Conservation (phyloP, 2,329 filamentous ascomycete genomes). For the Cladosporium sp. region DNA sequence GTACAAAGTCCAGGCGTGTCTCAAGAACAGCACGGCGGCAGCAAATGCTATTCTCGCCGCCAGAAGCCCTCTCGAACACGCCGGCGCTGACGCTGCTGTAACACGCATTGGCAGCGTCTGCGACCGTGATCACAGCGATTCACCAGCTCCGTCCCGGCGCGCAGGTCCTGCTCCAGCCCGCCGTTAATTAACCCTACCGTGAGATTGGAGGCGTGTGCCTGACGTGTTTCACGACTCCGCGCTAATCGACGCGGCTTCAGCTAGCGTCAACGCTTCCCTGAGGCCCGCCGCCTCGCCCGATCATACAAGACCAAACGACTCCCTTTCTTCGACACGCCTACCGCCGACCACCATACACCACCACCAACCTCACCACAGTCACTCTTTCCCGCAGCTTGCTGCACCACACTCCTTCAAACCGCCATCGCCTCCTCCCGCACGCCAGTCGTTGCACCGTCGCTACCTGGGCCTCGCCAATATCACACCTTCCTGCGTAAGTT, state of each 20-base stretch:
- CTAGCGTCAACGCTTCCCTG: conserved; percentile 7
- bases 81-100: conserved; percentile 1
- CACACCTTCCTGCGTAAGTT: conserved; percentile 12
- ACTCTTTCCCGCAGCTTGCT: conserved; percentile 14
- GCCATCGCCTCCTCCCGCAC: neutral
- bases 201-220: conserved; percentile 11
- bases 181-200: conserved; percentile 9
- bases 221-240: conserved; percentile 1
- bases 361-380: conserved; percentile 11
- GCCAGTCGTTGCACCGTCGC: conserved; percentile 9
- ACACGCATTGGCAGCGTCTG: conserved; percentile 4
- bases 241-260: neutral
- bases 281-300: neutral
- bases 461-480: neutral
- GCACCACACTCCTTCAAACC: conserved; percentile 14
- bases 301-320: neutral
- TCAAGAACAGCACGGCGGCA: neutral
- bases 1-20: conserved; percentile 12
- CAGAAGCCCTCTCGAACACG: neutral
- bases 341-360: neutral
- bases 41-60: too few species aligned
- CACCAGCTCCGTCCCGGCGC: neutral
- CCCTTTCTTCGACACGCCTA: neutral
- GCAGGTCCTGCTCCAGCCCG: conserved; percentile 9
- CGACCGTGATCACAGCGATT: neutral